Base-by-base conservation (phyloP, 441 rosid genomes). In the Pelargonium myrrhifolium region DNA sequence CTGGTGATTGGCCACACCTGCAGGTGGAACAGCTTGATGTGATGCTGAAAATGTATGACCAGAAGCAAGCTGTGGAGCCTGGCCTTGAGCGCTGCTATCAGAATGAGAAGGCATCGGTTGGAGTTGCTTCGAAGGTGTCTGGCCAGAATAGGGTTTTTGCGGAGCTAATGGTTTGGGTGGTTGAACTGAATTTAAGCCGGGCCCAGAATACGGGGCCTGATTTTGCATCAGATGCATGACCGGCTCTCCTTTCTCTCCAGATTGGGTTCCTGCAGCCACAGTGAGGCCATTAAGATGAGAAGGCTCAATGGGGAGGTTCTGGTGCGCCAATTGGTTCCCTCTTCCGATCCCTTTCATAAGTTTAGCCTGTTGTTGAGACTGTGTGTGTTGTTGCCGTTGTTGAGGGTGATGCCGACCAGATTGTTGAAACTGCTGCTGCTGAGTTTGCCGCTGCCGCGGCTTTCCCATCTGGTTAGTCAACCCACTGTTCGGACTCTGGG, bases 341-440 rank as follows among this genome's bases (percentile, higher is more conserved):
- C 97, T 88, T 71, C 91, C 96, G 59, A 82, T 78, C 70, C 94
- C 97, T 84, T 90, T 90, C 70, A 76, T 60, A 68, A 81, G 71
- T 78, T 93, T 96, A 72, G 82, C 78, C 77, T 84, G 97, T 75
- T 85, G 97, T 49, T 85, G 84, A 60, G 84, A 79, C 66, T 79
- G 91, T 26, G 81, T 45, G 61, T 79, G 86, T n/a, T n/a, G n/a
- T 42, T 80, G 96, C 66, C 87, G 84, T 76, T 89, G 94, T 72
- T 85, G 93, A 79, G 96, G 98, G 75, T 55, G 20, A 58, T 79
- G 85, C 77, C 96, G 77, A 65, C 87, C 92, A 78, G 97, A 72
- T 74, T 90, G 97, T 74, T 88, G 96, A 65, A 85, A 79, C 74
- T 84, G 97, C 83, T 89, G 95, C 77, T 85, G 89, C 64, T 76